These are phyloP conservation scores for Phlebopus sp. DNA, from an alignment of 1,284 basidiomycete genomes.

Conservation along the genomic window DNA sequence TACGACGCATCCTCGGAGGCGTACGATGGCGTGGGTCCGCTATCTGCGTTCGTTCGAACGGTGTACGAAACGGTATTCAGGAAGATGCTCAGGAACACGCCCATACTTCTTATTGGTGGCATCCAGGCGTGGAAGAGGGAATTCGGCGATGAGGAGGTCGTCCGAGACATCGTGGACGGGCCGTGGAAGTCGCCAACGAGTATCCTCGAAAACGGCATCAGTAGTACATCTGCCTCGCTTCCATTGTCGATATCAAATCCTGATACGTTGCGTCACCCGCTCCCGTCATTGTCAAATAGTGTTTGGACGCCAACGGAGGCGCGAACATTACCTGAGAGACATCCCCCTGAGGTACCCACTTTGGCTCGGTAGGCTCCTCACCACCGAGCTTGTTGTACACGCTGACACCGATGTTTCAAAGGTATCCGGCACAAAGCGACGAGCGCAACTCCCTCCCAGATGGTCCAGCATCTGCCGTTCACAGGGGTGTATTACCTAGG, in stretches of 20 bases:
- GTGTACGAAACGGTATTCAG: constrained; percentile 74
- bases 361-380: constrained; percentile 17
- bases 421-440: constrained; percentile 18
- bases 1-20: constrained; percentile 75
- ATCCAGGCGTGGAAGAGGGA: constrained; percentile 79
- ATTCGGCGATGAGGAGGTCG: constrained; percentile 51
- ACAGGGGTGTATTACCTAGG: constrained; percentile 37
- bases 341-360: constrained; percentile 14
- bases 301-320: constrained; percentile 13
- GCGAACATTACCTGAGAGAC: constrained; percentile 4
- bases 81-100: constrained; percentile 74
- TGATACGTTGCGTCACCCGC: constrained; percentile 21
- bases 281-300: constrained; percentile 15
- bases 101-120: constrained; percentile 85
- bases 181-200: constrained; percentile 18
- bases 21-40: constrained; percentile 51
- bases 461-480: constrained; percentile 29
- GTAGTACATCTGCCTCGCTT: constrained; percentile 26
- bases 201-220: constrained; percentile 26
- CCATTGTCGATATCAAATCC: constrained; percentile 20
- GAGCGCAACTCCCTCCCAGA: constrained; percentile 24
- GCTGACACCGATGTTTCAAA: background rate
- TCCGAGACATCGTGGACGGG: constrained; percentile 27
- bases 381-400: background rate
- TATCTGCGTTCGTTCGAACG: constrained; percentile 61